Base-by-base conservation (phyloP, 306 rosid species). In the Castanopsis chinensis region DNA sequence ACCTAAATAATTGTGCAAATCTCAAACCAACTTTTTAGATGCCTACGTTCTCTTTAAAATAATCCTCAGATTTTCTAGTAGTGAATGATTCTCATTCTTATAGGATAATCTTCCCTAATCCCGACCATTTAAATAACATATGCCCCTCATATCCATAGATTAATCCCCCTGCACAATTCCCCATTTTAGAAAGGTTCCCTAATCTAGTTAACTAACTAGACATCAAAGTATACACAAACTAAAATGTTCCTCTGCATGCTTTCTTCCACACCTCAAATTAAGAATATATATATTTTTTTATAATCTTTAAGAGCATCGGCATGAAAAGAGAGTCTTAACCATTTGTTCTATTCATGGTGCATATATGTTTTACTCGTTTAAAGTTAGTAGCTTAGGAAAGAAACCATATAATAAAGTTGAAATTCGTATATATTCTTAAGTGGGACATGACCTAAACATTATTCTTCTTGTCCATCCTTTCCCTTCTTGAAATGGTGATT, bases 401-500 rank as follows among this genome's bases (percentile, higher is more conserved):
- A 41, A 41, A 8, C 60, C 53, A 59, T 41, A 18, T 60, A 80
- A 85, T 49, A 80, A 85, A 84, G 90, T 80, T 69, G 32, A 76
- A 80, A 72, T 19, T 69, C 45, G 89, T 75, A 79, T 83, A 85
- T 77, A 82, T 89, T 87, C 91, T 80, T 13, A 68, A 13, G 82
- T 84, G 78, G 86, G 85, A 83, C 86, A 81, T 64, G 83, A 69
- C 79, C 85, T 60, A 77, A 73, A 49, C 12, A 49, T 49, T 72
- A 77, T 84, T 85, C 88, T 78, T 79, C 17, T 56, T 89, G 88
- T 78, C 84, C 68, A 64, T 74, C 71, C 86, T 85, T 85, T 82
- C 49, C 85, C 88, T 81, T 74, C 83, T 45, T 71, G 86, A 88
- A 84, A 76, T 78, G 86, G 80, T 32, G 89, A 84, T 92, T 85